These are phyloP conservation scores for Chrysoporthe austroafricana DNA, from an alignment of 2,329 filamentous ascomycete species.

Conservation along the genomic window DNA sequence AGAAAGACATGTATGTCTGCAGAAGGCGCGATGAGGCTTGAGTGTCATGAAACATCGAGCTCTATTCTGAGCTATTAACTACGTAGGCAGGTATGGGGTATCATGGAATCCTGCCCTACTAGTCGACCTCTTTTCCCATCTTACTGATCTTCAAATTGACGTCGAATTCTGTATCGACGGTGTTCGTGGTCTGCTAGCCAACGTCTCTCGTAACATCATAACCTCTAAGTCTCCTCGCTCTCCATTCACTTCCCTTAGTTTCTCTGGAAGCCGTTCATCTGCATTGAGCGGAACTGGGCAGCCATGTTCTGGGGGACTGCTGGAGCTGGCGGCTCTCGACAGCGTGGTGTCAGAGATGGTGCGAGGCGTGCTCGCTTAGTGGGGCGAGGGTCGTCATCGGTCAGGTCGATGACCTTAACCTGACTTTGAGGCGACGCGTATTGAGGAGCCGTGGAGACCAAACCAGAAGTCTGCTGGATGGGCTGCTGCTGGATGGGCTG, in stretches of 20 bases:
- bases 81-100: neutral
- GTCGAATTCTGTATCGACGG: neutral
- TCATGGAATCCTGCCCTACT: neutral
- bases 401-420: neutral
- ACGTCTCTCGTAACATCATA: neutral
- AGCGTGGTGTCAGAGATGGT: neutral
- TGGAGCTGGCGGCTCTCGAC: neutral
- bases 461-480: too few species aligned
- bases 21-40: neutral
- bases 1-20: too few species aligned
- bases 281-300: neutral
- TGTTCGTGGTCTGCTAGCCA: neutral
- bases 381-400: neutral
- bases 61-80: neutral
- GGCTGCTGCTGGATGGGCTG: neutral
- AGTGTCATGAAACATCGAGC: neutral
- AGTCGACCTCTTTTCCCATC: neutral
- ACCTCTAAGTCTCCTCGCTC: neutral
- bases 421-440: neutral
- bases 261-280: neutral
- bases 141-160: neutral
- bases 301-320: neutral
- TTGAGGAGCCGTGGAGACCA: neutral
- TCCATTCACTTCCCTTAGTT: neutral
- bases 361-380: neutral